Conservation (phyloP, 2,329 filamentous ascomycete genomes). For the Aspergillus jensenii region DNA sequence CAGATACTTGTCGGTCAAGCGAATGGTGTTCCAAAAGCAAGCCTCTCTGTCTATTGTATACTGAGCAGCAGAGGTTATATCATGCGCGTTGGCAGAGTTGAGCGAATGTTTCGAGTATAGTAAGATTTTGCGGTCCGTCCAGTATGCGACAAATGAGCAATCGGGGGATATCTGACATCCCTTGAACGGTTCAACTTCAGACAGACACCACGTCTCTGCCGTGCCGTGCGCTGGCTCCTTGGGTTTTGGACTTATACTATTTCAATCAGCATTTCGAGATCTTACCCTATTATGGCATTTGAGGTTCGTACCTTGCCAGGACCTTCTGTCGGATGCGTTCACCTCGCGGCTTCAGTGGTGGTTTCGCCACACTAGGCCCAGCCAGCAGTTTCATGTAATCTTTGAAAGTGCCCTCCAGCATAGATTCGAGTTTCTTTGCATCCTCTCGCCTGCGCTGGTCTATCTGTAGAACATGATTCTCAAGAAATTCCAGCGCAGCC, state of each 20-base stretch:
- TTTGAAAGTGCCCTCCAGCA: neutral
- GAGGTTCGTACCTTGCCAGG: neutral
- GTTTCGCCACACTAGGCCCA: neutral
- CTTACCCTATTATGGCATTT: neutral
- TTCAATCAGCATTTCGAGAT: neutral
- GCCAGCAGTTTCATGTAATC: neutral
- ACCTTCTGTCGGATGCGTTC: neutral
- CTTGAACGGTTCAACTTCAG: neutral
- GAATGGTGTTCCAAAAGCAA: neutral
- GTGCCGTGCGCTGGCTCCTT: neutral
- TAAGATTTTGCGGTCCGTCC: slow-evolving; percentile 1
- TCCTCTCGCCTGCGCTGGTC: neutral
- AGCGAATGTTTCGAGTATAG: neutral
- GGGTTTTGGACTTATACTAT: neutral
- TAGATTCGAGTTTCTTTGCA: neutral
- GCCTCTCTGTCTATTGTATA: neutral
- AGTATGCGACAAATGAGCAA: neutral
- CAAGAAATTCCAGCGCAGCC: neutral
- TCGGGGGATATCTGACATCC: slow-evolving; percentile 3
- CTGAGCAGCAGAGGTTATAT: neutral
- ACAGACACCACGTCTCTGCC: neutral
- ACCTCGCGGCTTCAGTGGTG: neutral
- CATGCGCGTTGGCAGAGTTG: neutral
- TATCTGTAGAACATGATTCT: neutral
- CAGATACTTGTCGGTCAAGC: neutral